Conservation (phyloP, 305 asterid genomes). For the Solanum aculeatissimum region DNA sequence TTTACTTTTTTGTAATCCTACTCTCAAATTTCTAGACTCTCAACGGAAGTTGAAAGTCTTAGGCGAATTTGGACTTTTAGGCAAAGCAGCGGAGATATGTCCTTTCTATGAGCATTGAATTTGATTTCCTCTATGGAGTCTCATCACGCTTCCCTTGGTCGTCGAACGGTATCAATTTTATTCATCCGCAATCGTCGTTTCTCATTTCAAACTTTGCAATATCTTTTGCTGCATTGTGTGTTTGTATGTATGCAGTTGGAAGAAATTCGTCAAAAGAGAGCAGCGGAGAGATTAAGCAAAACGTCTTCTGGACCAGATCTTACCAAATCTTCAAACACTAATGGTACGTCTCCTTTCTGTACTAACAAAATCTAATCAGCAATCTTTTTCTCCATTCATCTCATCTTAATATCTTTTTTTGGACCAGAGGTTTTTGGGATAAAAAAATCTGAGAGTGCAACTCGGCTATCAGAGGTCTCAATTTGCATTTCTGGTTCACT, state of each 20-base stretch:
- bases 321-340: slow-evolving; percentile 21
- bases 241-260: slow-evolving; percentile 43
- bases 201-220: background rate
- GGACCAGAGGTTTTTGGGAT: slow-evolving; percentile 44
- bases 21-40: too few species aligned
- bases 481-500: background rate
- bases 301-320: slow-evolving; percentile 78
- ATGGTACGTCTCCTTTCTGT: slow-evolving; percentile 16
- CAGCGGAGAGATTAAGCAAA: slow-evolving; percentile 78
- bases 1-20: too few species aligned
- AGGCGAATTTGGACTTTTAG: background rate
- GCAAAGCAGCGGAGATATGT: background rate
- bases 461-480: slow-evolving; percentile 69
- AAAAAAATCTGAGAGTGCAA: slow-evolving; percentile 64
- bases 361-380: background rate
- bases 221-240: background rate
- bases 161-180: slow-evolving; percentile 60
- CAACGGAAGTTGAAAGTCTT: too few species aligned
- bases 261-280: slow-evolving; percentile 94
- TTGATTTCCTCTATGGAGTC: slow-evolving; percentile 34
- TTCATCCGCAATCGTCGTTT: background rate
- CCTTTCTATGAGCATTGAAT: background rate
- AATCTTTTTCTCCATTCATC: background rate
- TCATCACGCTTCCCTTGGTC: slow-evolving; percentile 86
- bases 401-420: background rate